A percentile compares a stretch with the other conserved stretches of the same genome.
Evolutionary conservation across 352 stramenopile species (phyloP).

Genomic region (Poterioochromonas sp.): DNA sequence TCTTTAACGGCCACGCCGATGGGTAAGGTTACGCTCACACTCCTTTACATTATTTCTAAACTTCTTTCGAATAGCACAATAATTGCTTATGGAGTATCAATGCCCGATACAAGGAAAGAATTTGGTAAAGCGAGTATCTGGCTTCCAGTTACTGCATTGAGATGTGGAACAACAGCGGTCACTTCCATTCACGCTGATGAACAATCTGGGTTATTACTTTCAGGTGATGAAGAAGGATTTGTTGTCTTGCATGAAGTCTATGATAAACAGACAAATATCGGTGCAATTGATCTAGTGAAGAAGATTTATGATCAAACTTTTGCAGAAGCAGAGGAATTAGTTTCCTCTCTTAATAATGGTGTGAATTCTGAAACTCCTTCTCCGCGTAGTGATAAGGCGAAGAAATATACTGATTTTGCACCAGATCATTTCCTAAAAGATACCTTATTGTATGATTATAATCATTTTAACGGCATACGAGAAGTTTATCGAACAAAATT

Average conservation of each 20-base stretch:
- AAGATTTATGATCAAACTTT: not conserved
- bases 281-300: not conserved
- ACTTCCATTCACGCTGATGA: constrained; percentile 16
- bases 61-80: not conserved
- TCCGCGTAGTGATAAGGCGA: too few relatives aligned
- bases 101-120: not conserved
- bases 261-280: not conserved
- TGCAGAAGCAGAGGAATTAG: not conserved
- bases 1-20: constrained; percentile 4
- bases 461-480: not conserved
- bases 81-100: constrained; percentile 6
- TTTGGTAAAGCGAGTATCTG: not conserved
- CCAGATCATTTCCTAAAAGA: not conserved
- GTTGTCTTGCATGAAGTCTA: not conserved
- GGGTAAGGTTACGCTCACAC: not conserved
- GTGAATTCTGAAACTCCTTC: too few relatives aligned
- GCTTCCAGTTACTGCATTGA: constrained; percentile 18
- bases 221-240: constrained; percentile 5
- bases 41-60: not conserved
- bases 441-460: not conserved
- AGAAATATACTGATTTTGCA: too few relatives aligned
- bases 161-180: not conserved
- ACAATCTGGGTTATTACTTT: not conserved
- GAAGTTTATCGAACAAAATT: constrained; percentile 20
- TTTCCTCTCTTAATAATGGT: not conserved